phyloP scores from a whole-genome alignment of 2,329 filamentous ascomycete species.

The Xylaria sp. region DNA sequence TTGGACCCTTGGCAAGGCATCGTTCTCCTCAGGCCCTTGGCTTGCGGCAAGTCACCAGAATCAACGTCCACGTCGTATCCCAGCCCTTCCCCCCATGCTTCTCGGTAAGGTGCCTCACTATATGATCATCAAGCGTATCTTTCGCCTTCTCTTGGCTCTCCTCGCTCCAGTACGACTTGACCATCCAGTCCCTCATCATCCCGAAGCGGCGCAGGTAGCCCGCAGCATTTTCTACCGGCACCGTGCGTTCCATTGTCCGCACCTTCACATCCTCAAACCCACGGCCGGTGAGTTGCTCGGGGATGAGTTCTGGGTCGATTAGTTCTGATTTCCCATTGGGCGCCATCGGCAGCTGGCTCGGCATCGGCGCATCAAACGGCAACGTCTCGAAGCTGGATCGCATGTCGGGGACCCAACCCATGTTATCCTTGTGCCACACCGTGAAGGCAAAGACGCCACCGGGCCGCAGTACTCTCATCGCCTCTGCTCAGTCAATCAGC shows the following conservation, averaged over 20 bases:
- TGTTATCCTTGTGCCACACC: slow-evolving; percentile 41
- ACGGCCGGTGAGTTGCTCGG: slow-evolving; percentile 42
- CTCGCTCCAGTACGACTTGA: slow-evolving; percentile 48
- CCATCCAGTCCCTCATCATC: slow-evolving; percentile 49
- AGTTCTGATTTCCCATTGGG: slow-evolving; percentile 48
- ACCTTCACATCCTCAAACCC: slow-evolving; percentile 49
- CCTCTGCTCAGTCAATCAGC: slow-evolving; percentile 38
- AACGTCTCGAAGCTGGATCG: slow-evolving; percentile 48
- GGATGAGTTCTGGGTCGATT: slow-evolving; percentile 48
- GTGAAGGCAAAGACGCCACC: slow-evolving; percentile 49
- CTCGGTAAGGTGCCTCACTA: slow-evolving; percentile 44
- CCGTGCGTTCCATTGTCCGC: slow-evolving; percentile 37
- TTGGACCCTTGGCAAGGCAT: not conserved
- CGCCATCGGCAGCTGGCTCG: slow-evolving; percentile 45
- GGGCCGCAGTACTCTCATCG: slow-evolving; percentile 47
- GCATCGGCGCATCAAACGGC: slow-evolving; percentile 47
- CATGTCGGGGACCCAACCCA: slow-evolving; percentile 47
- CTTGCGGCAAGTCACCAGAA: slow-evolving; percentile 39
- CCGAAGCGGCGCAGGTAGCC: slow-evolving; percentile 45
- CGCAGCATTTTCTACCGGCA: slow-evolving; percentile 42
- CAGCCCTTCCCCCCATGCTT: slow-evolving; percentile 47
- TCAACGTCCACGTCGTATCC: slow-evolving; percentile 43
- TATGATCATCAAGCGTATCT: slow-evolving; percentile 40
- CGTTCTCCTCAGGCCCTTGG: slow-evolving; percentile 5
- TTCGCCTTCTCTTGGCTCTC: slow-evolving; percentile 47